These are phyloP conservation scores for Pisolithus thermaeus DNA, from an alignment of 1,284 basidiomycete genomes.

Conservation along the genomic window DNA sequence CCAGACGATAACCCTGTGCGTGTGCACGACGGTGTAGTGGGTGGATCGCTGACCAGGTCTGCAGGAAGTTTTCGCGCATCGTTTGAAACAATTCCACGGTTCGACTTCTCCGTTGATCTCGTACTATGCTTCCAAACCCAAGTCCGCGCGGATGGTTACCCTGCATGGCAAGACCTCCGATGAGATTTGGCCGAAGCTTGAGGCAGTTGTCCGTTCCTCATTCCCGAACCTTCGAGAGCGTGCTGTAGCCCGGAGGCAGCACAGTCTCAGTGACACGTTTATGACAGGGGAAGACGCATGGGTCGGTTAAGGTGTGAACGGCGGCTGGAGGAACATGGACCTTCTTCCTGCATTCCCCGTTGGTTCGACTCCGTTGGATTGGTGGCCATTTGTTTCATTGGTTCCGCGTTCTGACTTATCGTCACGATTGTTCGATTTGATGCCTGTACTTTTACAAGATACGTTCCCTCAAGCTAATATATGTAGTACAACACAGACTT, in stretches of 20 bases:
- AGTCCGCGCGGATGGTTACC: constrained; percentile 49
- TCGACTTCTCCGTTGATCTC: constrained; percentile 82
- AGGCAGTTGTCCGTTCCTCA: constrained; percentile 48
- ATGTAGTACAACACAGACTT: background rate
- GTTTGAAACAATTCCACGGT: constrained; percentile 80
- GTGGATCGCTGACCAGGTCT: constrained; percentile 1
- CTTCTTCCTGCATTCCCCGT: no score
- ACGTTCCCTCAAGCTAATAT: constrained; percentile 4
- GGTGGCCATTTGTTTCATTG: constrained; percentile 54
- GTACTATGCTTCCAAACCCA: constrained; percentile 58
- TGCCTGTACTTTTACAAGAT: constrained; percentile 12
- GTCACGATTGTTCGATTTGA: no score
- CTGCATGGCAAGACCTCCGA: constrained; percentile 83
- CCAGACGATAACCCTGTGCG: constrained; percentile 90
- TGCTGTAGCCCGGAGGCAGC: constrained; percentile 37
- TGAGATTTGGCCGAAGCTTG: constrained; percentile 88
- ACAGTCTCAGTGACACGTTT: constrained; percentile 44
- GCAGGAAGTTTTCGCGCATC: constrained; percentile 79
- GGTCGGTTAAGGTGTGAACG: constrained; percentile 1
- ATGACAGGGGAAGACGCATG: constrained; percentile 13
- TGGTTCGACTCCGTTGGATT: constrained; percentile 18
- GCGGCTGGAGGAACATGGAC: constrained; percentile 16
- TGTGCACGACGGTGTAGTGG: constrained; percentile 11
- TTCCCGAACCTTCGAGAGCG: constrained; percentile 57
- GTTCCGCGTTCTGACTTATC: constrained; percentile 28